Conservation (phyloP, 306 rosid species). For the Lathyrus aphaca region DNA sequence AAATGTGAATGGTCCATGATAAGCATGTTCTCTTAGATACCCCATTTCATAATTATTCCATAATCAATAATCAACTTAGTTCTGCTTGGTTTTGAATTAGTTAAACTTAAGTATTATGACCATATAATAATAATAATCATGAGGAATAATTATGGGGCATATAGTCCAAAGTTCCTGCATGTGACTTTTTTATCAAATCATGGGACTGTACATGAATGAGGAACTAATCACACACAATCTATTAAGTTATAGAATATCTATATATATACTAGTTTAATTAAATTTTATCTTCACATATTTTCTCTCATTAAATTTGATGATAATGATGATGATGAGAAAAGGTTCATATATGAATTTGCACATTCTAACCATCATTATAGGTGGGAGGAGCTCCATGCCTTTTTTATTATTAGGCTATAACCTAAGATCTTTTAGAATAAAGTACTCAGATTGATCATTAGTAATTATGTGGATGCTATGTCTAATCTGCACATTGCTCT, state of each 20-base stretch:
- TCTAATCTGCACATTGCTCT: conserved; percentile 38
- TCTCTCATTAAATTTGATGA: conserved; percentile 31
- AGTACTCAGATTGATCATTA: conserved; percentile 45
- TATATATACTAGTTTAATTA: conserved; percentile 2
- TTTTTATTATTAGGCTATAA: conserved; percentile 50
- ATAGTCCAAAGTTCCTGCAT: conserved; percentile 61
- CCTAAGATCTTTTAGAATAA: conserved; percentile 42
- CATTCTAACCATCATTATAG: conserved; percentile 55
- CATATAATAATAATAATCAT: not conserved
- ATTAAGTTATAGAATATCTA: conserved; percentile 40
- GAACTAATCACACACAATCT: conserved; percentile 53
- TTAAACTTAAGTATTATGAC: conserved; percentile 31
- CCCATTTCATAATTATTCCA: conserved; percentile 58
- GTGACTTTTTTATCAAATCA: conserved; percentile 50
- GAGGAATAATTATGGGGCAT: conserved; percentile 38
- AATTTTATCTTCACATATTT: conserved; percentile 16
- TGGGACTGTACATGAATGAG: conserved; percentile 60
- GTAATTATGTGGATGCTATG: conserved; percentile 50
- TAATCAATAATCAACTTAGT: conserved; percentile 57
- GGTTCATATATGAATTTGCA: conserved; percentile 42
- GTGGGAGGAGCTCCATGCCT: conserved; percentile 54
- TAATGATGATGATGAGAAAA: conserved; percentile 28
- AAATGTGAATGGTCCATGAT: conserved; percentile 50
- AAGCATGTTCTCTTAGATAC: conserved; percentile 65
- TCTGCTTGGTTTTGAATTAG: conserved; percentile 42